Evolutionary conservation across 306 rosid genomes (phyloP).

Genomic region (Rosa chinensis): DNA sequence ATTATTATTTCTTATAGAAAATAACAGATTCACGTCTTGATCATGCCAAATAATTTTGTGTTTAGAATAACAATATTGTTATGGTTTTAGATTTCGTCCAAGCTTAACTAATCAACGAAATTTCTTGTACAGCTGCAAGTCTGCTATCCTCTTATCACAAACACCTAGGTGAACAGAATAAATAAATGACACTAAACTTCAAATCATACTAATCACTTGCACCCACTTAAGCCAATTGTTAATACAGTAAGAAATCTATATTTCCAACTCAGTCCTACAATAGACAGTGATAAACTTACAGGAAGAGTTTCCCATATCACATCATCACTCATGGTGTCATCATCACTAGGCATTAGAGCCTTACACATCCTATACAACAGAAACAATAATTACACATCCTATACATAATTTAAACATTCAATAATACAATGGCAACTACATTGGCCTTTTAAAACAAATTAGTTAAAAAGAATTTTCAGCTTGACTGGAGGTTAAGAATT

Average conservation of each 20-base stretch:
- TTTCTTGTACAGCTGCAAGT: neutral
- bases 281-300: slow-evolving; percentile 56
- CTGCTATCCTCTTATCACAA: slow-evolving; percentile 1
- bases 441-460: neutral
- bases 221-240: slow-evolving; percentile 2
- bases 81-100: neutral
- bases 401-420: neutral
- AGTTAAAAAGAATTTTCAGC: neutral
- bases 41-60: neutral
- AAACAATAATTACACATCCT: slow-evolving; percentile 22
- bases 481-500: neutral
- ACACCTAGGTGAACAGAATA: neutral
- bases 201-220: neutral
- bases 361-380: slow-evolving; percentile 75
- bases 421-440: neutral
- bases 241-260: slow-evolving; percentile 1
- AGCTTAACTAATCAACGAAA: neutral
- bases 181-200: neutral
- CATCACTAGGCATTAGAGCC: slow-evolving; percentile 93
- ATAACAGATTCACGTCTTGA: neutral
- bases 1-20: neutral
- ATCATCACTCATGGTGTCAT: slow-evolving; percentile 77
- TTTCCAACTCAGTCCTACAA: slow-evolving; percentile 15
- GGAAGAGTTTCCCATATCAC: slow-evolving; percentile 99
- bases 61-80: neutral